These are phyloP conservation scores for Abortiporus biennis DNA, from an alignment of 1,284 basidiomycete species.

Conservation along the genomic window DNA sequence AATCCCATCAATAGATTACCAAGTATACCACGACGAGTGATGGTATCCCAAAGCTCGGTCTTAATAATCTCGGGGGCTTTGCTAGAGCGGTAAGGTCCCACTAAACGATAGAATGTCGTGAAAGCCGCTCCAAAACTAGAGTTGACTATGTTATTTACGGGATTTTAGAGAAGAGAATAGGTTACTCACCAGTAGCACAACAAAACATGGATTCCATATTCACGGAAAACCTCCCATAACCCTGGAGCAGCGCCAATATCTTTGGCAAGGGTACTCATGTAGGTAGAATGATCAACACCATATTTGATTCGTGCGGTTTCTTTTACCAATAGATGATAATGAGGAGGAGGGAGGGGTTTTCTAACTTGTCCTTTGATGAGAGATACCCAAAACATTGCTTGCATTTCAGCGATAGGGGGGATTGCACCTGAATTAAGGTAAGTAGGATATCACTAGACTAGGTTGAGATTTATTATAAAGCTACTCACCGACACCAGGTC, in stretches of 20 bases:
- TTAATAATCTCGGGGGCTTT: conserved; percentile 39
- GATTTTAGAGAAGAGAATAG: background rate
- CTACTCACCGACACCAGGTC: conserved; percentile 51
- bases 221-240: conserved; percentile 39
- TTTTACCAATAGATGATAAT: conserved; percentile 54
- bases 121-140: conserved; percentile 55
- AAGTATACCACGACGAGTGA: conserved; percentile 46
- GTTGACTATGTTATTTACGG: background rate
- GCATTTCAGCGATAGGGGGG: conserved; percentile 64
- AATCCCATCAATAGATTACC: conserved; percentile 62
- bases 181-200: conserved; percentile 48
- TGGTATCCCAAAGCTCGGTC: conserved; percentile 62
- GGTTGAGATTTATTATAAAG: conserved; percentile 4
- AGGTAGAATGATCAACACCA: conserved; percentile 50
- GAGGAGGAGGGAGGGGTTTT: conserved; percentile 39
- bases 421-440: conserved; percentile 42
- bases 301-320: conserved; percentile 54
- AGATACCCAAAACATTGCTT: conserved; percentile 56
- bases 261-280: conserved; percentile 54
- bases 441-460: background rate
- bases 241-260: conserved; percentile 57
- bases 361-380: conserved; percentile 39
- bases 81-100: conserved; percentile 43
- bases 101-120: conserved; percentile 54
- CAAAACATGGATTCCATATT: conserved; percentile 48